Base-by-base conservation (phyloP, 1,284 basidiomycete species). In the Cryptococcus wingfieldii region DNA sequence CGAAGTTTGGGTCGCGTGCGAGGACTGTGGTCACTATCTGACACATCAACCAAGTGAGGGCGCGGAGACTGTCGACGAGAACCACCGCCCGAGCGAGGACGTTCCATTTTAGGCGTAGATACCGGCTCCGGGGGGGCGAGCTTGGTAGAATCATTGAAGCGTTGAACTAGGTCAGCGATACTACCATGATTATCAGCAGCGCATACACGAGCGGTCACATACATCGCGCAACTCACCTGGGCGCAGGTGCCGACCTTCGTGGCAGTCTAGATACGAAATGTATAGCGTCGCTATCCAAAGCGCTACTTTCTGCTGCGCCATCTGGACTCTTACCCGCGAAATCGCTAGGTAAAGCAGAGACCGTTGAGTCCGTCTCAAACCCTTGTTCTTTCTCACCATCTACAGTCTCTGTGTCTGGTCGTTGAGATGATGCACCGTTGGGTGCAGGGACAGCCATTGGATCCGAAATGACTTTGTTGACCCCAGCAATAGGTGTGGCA, bases 281-380 rank as follows among this genome's bases (percentile, higher is more conserved):
- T 18, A 68, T 60, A 0, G 59, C 54, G 46, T 78, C 77, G 54
- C 71, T 75, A 39, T 77, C 76, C 9, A 71, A 62, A 2, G 71
- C 74, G 55, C 76, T 77, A 61, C 28, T 31, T 10, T 31, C 13
- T 51, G 47, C 23, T 23, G 34, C 23, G 31, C 41, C 38, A 14
- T 38, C 45, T 2, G 47, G 38, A 38, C 55, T 53, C 39, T 47
- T 47, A 12, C 31, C 51, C 10, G 46, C 41, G 12, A 60, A 60
- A 42, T 58, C 51, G n/a, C 65, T 60, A 5, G 67, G 66, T 9
- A 80, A 77, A 2, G 87, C 89, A n/a, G 86, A 89, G 54, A 94
- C 90, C 1, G 91, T 95, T 10, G 90, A 93, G 69, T 95, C 91
- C 68, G 88, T 92, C 45, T 90, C 90, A 38, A 75, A 72, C 4